A percentile compares a stretch with the other conserved stretches of the same genome.
phyloP scores from a whole-genome alignment of 2,329 filamentous ascomycete genomes.

The Claviceps fusiformis region DNA sequence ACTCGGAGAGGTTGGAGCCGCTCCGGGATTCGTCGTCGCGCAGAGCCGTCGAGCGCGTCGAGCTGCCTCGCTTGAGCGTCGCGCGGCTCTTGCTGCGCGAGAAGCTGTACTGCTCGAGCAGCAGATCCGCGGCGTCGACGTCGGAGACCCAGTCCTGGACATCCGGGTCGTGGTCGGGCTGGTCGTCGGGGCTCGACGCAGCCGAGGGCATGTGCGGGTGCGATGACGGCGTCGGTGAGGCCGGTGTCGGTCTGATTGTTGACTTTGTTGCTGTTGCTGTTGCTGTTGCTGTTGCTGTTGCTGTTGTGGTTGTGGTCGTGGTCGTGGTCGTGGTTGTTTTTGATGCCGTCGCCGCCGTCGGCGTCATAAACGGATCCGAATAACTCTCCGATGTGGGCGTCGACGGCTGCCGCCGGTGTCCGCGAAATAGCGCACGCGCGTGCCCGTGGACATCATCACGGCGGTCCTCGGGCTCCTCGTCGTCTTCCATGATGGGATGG shows the following conservation, averaged over 20 bases:
- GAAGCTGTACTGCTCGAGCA: constrained; percentile 32
- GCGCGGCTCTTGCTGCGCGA: constrained; percentile 16
- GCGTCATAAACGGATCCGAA: constrained; percentile 39
- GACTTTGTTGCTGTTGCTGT: too few species aligned
- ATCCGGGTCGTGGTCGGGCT: constrained; percentile 30
- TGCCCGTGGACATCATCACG: not conserved
- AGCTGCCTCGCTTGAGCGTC: constrained; percentile 26
- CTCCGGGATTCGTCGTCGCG: constrained; percentile 38
- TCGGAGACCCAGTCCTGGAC: constrained; percentile 46
- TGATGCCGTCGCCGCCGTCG: constrained; percentile 14
- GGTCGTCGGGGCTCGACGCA: constrained; percentile 28
- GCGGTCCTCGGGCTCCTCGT: constrained; percentile 31
- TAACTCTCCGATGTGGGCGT: constrained; percentile 24
- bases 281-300: constrained; percentile 2
- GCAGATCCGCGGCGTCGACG: constrained; percentile 38
- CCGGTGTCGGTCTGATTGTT: too few species aligned
- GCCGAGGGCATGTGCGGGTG: constrained; percentile 11
- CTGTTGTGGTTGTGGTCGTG: too few species aligned
- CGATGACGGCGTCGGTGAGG: too few species aligned
- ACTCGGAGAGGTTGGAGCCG: constrained; percentile 43
- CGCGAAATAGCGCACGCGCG: not conserved
- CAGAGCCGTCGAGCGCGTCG: constrained; percentile 21
- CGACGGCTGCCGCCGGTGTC: not conserved
- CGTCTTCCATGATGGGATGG: constrained; percentile 46
- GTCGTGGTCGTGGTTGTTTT: constrained; percentile 8